Conservation (phyloP, 1,139 yeast species). For the Yamadazyma sp. region DNA sequence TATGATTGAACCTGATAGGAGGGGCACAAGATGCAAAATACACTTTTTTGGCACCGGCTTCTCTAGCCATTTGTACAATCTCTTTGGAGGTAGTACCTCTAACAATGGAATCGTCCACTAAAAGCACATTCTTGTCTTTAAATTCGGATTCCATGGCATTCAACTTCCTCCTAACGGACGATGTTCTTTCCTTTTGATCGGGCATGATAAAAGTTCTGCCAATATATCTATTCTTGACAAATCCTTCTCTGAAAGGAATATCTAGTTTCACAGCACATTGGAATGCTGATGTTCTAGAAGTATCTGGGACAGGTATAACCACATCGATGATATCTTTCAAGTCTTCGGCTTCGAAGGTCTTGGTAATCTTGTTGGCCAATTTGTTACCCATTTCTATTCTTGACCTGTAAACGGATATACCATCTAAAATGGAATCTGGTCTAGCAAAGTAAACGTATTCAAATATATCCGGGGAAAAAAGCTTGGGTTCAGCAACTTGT, state of each 20-base stretch:
- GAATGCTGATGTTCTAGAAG: slow-evolving; percentile 90
- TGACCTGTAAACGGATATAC: slow-evolving; percentile 89
- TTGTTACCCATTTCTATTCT: slow-evolving; percentile 93
- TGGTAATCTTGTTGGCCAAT: slow-evolving; percentile 70
- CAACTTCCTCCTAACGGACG: slow-evolving; percentile 89
- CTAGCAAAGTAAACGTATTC: slow-evolving; percentile 98
- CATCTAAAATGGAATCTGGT: slow-evolving; percentile 95
- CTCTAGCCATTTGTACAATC: slow-evolving; percentile 95
- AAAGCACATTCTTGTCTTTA: slow-evolving; percentile 77
- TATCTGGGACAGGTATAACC: slow-evolving; percentile 97
- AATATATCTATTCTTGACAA: slow-evolving; percentile 92
- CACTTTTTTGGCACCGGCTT: slow-evolving; percentile 93
- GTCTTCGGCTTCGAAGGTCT: slow-evolving; percentile 31
- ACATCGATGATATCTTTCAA: slow-evolving; percentile 75
- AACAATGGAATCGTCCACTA: slow-evolving; percentile 96
- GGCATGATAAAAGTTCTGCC: slow-evolving; percentile 99
- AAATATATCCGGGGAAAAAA: slow-evolving; percentile 92
- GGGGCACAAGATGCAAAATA: slow-evolving; percentile 98
- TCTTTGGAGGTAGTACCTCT: slow-evolving; percentile 97
- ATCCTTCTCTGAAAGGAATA: slow-evolving; percentile 93
- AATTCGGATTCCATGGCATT: slow-evolving; percentile 97
- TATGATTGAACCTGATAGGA: slow-evolving; percentile 91
- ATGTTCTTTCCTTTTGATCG: slow-evolving; percentile 89
- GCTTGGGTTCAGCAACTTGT: slow-evolving; percentile 78
- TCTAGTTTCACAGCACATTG: slow-evolving; percentile 84